Evolutionary conservation across 164 flowering plant genomes (phyloP), one percentile per base, ranked within the genome.

Genomic region (Sedum album): DNA sequence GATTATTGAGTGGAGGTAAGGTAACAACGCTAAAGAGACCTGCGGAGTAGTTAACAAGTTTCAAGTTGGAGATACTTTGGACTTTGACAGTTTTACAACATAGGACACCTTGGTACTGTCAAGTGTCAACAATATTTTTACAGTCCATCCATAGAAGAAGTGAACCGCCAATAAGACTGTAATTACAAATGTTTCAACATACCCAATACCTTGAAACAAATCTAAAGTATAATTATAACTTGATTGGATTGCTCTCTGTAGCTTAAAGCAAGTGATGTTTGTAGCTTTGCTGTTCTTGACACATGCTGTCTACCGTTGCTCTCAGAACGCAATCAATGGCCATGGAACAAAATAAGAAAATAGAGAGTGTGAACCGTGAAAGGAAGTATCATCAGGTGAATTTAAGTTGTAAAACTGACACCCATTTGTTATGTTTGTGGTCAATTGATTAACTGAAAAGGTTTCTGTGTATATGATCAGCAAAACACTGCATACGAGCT

Each of bases 351-450:
- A 83, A 80, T 73, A 90, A 88, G 60, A 80, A 76, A 70, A 94
- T 94, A 61, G 98, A 94, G 80, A 49, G 72, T 48, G 96, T 91
- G 66, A 94, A 94, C 65, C 93, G 93, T 70, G 95, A 91, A 75
- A 84, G 97, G 72, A 94, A 94, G 78, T 88, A 83, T 77, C 97
- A 91, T 77, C 99, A 94, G 93, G 99, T 91, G 48, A 70, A 53
- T 57, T 67, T 14, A n/a, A 35, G 63, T 69, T 64, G 70, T 23
- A 33, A 55, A 13, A 4, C 46, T 5, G 42, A n/a, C 64, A 17
- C 35, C 69, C 25, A 48, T 13, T n/a, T 20, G 6, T 46, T 10
- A 46, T 28, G 36, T 4, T 35, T 51, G 20, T 10, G 41, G 28
- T 26, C 33, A 23, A 55, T 28, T n/a, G 6, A n/a, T 35, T 68